Base-by-base conservation (phyloP, 2,329 filamentous ascomycete species). In the Nemania sp. region DNA sequence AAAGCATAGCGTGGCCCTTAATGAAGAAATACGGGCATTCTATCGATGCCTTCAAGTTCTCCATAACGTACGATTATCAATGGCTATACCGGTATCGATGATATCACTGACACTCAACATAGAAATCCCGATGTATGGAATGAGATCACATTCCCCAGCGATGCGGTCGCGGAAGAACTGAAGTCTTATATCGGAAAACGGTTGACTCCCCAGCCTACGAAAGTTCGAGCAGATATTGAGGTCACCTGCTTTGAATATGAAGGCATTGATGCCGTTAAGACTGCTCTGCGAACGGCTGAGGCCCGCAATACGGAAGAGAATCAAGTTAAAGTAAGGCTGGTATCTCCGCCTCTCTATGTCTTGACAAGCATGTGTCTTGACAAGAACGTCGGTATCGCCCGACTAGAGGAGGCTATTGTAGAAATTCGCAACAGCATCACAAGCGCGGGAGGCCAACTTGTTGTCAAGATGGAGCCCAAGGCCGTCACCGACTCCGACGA, bases 401-500 rank as follows among this genome's bases (percentile, higher is more conserved):
- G 91, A 70, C 85, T 99, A 74, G 93, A 97, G 81, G 91, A 93
- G 78, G 93, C 96, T 20, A 99, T 99, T 75, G 86, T 92, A 77
- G 93, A 94, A 75, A 94, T 99, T 76, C 88, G 92, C 76, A 87
- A 84, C 77, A 94, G 87, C 80, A 99, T 99, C 79, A 89, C 90
- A 79, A 85, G 82, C 53, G 88, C 92, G 0, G 92, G 92, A 62
- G 96, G 96, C 69, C 90, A 89, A 78, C 92, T 95, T 78, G 88
- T 91, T 51, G 92, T 98, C 75, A 97, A 97, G 89, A 99, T 99
- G 96, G 94, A 96, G 77, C 96, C 96, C 74, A 98, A 98, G 90
- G 96, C 97, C 4, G 96, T 99, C 70, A 99, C 96, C 1, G 97
- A 98, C 87, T 97, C 94, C 81, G 97, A 99, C 77, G 96, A 99